Evolutionary conservation across 805 yeast species (phyloP), one percentile per base, ranked within the genome.

Genomic region (Jamesozyma spencerorum): DNA sequence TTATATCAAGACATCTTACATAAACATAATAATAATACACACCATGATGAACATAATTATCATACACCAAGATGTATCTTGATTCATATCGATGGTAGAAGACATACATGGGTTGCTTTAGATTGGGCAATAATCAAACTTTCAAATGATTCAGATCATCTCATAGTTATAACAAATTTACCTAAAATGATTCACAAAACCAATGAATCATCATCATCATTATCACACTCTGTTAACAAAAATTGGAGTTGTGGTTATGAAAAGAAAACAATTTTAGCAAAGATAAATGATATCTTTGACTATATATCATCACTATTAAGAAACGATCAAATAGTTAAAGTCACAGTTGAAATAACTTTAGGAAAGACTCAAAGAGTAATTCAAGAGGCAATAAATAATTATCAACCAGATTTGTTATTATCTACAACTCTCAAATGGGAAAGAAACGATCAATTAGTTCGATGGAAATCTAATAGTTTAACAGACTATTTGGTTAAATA

Each of bases 21-120:
- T n/a, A n/a, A n/a, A n/a, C n/a, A n/a, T n/a, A n/a, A n/a, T n/a
- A n/a, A n/a, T n/a, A n/a, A n/a, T n/a, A n/a, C n/a, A n/a, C n/a
- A n/a, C n/a, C n/a, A n/a, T n/a, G n/a, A n/a, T n/a, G n/a, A n/a
- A n/a, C n/a, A n/a, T n/a, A n/a, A n/a, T n/a, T n/a, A n/a, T n/a
- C n/a, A 44, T 40, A 18, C 49, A 49, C 58, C 59, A 26, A 64
- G 88, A 49, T 70, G 71, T 2, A 65, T 82, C 5, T 53, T 82
- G 54, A 77, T 80, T 24, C 81, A 82, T 54, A 66, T 83, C 20
- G 68, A 77, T 47, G 94, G 85, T 1, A 64, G 88, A 44, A 69
- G 64, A 39, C 90, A 83, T 60, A 79, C 92, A 0, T 83, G 94
- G 94, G 85, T 81, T 6, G 78, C 86, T 1, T 57, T 83, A 29